These are phyloP conservation scores for Coniochaeta sp. DNA, from an alignment of 2,329 filamentous ascomycete species.

Conservation along the genomic window DNA sequence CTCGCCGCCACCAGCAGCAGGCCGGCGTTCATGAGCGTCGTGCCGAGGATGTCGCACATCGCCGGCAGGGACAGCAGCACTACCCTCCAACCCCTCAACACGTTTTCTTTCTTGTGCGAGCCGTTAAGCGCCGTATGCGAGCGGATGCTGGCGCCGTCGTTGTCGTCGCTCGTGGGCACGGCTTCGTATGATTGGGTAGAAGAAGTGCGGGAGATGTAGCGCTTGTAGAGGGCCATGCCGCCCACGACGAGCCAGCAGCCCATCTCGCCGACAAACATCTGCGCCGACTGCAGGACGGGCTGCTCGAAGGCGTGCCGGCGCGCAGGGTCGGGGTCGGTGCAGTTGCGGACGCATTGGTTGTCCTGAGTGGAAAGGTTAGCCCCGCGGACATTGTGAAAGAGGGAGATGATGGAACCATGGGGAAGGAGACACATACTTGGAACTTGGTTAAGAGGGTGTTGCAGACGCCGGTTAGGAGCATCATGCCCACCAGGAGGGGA, in stretches of 20 bases:
- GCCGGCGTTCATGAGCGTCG: conserved; percentile 95
- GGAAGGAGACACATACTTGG: conserved; percentile 52
- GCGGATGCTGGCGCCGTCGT: conserved; percentile 34
- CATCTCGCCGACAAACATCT: conserved; percentile 97
- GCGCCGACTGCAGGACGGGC: conserved; percentile 89
- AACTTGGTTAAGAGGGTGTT: conserved; percentile 97
- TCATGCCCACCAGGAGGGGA: conserved; percentile 87
- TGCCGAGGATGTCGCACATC: conserved; percentile 89
- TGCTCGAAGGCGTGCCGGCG: conserved; percentile 78
- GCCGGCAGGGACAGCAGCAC: conserved; percentile 76
- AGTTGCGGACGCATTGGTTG: conserved; percentile 93
- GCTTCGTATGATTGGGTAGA: conserved; percentile 54
- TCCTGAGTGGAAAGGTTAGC: conserved; percentile 46
- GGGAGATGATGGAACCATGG: not conserved
- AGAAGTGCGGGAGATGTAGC: conserved; percentile 36
- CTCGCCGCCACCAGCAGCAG: conserved; percentile 89
- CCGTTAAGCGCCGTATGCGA: conserved; percentile 35
- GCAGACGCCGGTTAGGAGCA: conserved; percentile 92
- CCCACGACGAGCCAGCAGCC: conserved; percentile 92
- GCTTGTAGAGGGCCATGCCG: conserved; percentile 58
- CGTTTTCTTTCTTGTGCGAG: conserved; percentile 39
- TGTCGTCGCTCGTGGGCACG: conserved; percentile 45
- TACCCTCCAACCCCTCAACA: conserved; percentile 65
- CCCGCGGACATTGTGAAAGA: conserved; percentile 6
- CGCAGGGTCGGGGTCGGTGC: conserved; percentile 60